Percentiles rank a stretch among this genome's conserved stretches.
Conservation (phyloP, 352 stramenopile genomes). For the Aphanomyces invadans region DNA sequence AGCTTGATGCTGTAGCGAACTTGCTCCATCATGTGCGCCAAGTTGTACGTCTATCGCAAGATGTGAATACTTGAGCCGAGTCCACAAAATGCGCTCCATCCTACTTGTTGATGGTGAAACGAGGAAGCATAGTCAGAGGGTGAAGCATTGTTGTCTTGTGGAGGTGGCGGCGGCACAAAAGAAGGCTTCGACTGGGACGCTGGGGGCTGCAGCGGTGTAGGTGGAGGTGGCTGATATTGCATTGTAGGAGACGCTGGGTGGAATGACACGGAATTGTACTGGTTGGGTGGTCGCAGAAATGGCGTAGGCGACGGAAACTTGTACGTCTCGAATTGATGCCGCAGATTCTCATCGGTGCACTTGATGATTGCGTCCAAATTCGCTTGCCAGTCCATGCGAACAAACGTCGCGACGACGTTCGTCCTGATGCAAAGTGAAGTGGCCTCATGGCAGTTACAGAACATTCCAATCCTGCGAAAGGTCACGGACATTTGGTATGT, state of each 20-base stretch:
- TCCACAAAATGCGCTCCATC: not conserved
- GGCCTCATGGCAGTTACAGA: too few relatives aligned
- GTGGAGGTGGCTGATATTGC: not conserved
- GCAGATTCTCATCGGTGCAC: slow-evolving; percentile 66
- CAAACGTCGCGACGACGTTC: not conserved
- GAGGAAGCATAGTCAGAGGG: not conserved
- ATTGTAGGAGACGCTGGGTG: not conserved
- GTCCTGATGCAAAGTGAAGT: not conserved
- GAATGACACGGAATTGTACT: not conserved
- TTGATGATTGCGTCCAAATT: slow-evolving; percentile 78
- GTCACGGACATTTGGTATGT: not conserved
- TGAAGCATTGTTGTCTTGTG: not conserved
- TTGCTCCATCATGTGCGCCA: slow-evolving; percentile 81
- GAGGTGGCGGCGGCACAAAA: not conserved
- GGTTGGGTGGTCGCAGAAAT: not conserved
- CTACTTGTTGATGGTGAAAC: slow-evolving; percentile 6
- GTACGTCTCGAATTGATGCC: slow-evolving; percentile 67
- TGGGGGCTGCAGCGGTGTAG: not conserved
- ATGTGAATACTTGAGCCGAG: not conserved
- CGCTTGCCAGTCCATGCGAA: slow-evolving; percentile 54
- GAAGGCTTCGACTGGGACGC: not conserved
- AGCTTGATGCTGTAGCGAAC: slow-evolving; percentile 72
- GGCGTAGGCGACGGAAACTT: not conserved
- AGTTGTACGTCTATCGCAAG: slow-evolving; percentile 43
- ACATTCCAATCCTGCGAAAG: too few relatives aligned